Evolutionary conservation across 352 stramenopile species (phyloP), one percentile per base, ranked within the genome.

Genomic region (Phytophthora nicotianae): DNA sequence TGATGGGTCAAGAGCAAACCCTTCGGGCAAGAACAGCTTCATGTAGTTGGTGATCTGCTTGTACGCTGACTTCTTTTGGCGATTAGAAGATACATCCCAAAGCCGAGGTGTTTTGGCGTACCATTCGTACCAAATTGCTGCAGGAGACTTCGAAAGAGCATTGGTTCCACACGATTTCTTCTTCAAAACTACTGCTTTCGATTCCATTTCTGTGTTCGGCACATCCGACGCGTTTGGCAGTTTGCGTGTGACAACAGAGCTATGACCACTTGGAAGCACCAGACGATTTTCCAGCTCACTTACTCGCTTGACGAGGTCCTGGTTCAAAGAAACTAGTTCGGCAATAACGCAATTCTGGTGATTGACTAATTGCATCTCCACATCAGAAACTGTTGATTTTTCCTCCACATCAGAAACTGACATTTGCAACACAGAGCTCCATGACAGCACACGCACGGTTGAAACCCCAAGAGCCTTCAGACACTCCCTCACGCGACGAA

Each of bases 311-410:
- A 20, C 46, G 19, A 51, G 10, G 3, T 49, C 53, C 52, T 52
- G 53, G 17, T 61, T 61, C 42, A 37, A 46, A 5, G 42, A 50
- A 37, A 61, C n/a, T 20, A 61, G 23, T 23, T 62, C 54, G 5
- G 32, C 42, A 16, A 48, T 54, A 19, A 54, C 11, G n/a, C 42
- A 48, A 7, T 54, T 62, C 29, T 54, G 43, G 32, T 62, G 32
- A 26, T 62, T 54, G 20, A 54, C 54, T 5, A 62, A 17, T 16
- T 13, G 10, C n/a, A n/a, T n/a, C 20, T 60, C 41, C 24, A 47
- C 52, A 10, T 49, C n/a, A n/a, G n/a, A n/a, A n/a, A n/a, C n/a
- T n/a, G n/a, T n/a, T n/a, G n/a, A n/a, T n/a, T n/a, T n/a, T n/a
- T n/a, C n/a, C n/a, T n/a, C n/a, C n/a, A n/a, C n/a, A n/a, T n/a